Conservation (phyloP, 768 basidiomycete species). For the Psilocybe azurescens region DNA sequence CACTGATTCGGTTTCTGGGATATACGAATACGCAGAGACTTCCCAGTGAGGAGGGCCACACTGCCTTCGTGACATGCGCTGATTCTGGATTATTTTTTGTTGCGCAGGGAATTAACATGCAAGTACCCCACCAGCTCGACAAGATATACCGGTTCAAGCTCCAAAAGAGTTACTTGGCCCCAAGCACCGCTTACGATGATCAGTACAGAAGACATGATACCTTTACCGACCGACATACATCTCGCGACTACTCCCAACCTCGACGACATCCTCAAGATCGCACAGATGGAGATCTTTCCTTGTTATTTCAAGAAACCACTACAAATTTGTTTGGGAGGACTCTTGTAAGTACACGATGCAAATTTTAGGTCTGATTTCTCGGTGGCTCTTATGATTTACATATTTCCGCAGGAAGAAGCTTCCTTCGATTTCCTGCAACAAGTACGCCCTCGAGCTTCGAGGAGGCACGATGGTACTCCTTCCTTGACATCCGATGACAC, state of each 20-base stretch:
- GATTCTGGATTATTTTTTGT: not conserved
- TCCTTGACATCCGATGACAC: constrained; percentile 16
- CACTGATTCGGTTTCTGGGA: constrained; percentile 3
- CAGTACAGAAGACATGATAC: not conserved
- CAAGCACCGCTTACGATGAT: not conserved
- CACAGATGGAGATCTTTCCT: not conserved
- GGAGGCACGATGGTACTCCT: constrained; percentile 7
- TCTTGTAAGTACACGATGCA: constrained; percentile 12
- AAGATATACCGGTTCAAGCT: not conserved
- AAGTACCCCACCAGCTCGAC: constrained; percentile 2
- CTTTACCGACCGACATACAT: not conserved
- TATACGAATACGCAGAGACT: constrained; percentile 6
- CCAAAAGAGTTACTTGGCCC: not conserved
- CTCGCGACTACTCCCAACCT: not conserved
- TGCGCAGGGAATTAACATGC: constrained; percentile 6
- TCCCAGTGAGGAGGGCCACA: constrained; percentile 1
- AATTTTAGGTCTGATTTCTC: not conserved
- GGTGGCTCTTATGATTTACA: not conserved
- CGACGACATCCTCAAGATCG: not conserved
- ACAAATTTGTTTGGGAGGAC: constrained; percentile 15
- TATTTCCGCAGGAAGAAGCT: constrained; percentile 13
- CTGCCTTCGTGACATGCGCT: not conserved
- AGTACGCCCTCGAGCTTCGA: not conserved
- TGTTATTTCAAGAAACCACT: not conserved
- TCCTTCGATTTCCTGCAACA: constrained; percentile 1